Evolutionary conservation across 2,329 filamentous ascomycete species (phyloP).

Genomic region (Xylariaceae sp.): DNA sequence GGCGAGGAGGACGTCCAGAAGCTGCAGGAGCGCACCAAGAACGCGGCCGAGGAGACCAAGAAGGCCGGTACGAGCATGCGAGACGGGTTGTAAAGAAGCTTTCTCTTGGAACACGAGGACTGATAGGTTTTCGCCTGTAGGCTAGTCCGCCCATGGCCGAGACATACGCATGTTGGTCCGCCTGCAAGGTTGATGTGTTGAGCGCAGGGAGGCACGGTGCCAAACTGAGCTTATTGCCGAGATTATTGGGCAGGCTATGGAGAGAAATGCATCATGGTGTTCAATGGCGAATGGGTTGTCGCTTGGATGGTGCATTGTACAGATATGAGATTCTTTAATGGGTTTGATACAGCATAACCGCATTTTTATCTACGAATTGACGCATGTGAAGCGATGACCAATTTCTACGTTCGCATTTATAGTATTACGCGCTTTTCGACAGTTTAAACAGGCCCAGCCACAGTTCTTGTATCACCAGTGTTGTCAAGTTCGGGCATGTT

Average conservation of each 20-base stretch:
- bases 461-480: too few relatives aligned
- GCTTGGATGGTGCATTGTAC: too few relatives aligned
- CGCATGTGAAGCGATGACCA: too few relatives aligned
- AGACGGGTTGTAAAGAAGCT: slow-evolving; percentile 34
- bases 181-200: neutral
- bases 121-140: neutral
- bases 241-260: neutral
- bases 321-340: too few relatives aligned
- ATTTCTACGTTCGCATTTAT: too few relatives aligned
- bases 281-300: neutral
- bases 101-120: neutral
- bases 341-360: too few relatives aligned
- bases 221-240: neutral
- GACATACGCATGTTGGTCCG: neutral
- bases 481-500: too few relatives aligned
- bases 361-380: too few relatives aligned
- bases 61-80: slow-evolving; percentile 46
- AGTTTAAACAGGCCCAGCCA: too few relatives aligned
- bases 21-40: slow-evolving; percentile 58
- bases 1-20: slow-evolving; percentile 39
- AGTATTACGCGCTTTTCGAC: too few relatives aligned
- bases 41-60: slow-evolving; percentile 42
- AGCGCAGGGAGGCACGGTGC: neutral
- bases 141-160: neutral
- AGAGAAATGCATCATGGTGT: neutral